Evolutionary conservation across 2,329 filamentous ascomycete species (phyloP), one percentile per base, ranked within the genome.

Genomic region (Talaromyces marneffei): DNA sequence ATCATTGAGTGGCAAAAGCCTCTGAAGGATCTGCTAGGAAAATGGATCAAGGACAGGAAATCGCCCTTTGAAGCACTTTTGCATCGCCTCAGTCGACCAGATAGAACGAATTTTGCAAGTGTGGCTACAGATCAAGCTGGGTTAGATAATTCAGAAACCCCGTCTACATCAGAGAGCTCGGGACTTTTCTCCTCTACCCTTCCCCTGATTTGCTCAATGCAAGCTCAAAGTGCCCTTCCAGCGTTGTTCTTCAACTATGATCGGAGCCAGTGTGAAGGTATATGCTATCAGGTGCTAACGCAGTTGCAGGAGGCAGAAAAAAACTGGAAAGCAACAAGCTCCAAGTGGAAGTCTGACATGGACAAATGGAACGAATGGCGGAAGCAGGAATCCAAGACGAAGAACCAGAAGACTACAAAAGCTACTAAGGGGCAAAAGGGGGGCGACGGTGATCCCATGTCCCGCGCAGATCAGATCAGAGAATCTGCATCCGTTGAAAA

Each of bases 241-340:
- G 89, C 87, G 0, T 85, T 93, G 12, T 72, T 92, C 1, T 93
- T 93, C 78, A 90, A 90, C 69, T 93, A 90, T 66, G 87, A 92
- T 65, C 84, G 88, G 53, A 72, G 73, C 1, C 73, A 77, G 31
- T 92, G 90, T 67, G 88, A 91, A 71, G 71, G 72, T 9, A 82
- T 88, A 29, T 59, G 60, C 2, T 10, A 37, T 20, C 31, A 52
- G 20, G 23, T 61, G 2, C 2, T 61, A 4, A 20, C 3, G 3
- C 27, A 61, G 9, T 16, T 61, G 2, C 6, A 61, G 25, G 42
- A 52, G 6, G 20, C 59, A 35, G 59, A 61, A 35, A 33, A 5
- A 3, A 10, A 25, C 7, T 61, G 59, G 59, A 57, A 61, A 42
- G 16, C n/a, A 12, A 52, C 18, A n/a, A 56, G 31, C 4, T 9